These are phyloP conservation scores for Lanmaoa rubissima DNA, from an alignment of 768 basidiomycete species.

Conservation along the genomic window DNA sequence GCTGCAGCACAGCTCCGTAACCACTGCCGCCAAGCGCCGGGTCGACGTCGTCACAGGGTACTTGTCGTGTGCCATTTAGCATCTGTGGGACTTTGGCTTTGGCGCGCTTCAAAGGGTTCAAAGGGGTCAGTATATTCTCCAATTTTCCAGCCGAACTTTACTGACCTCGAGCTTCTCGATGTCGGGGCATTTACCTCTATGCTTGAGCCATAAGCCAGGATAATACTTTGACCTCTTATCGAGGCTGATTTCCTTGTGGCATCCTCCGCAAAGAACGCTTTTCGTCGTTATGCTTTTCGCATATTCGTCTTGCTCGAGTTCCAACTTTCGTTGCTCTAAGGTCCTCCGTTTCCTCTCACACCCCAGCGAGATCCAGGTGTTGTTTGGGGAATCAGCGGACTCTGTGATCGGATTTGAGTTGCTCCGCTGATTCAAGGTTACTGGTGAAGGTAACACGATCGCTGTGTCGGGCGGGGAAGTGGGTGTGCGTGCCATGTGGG, in stretches of 20 bases:
- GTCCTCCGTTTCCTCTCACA: constrained; percentile 31
- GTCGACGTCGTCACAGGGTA: not conserved
- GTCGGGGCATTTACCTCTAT: constrained; percentile 28
- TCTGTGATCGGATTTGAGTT: not conserved
- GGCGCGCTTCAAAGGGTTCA: constrained; percentile 17
- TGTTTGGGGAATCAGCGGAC: not conserved
- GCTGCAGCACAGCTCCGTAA: constrained; percentile 1
- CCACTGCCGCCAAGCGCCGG: not conserved
- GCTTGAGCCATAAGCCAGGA: constrained; percentile 36
- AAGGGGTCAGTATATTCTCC: constrained; percentile 10
- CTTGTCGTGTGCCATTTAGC: not conserved
- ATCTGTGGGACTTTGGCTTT: constrained; percentile 1
- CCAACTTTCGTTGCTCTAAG: constrained; percentile 24
- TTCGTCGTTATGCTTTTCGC: constrained; percentile 21
- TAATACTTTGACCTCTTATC: constrained; percentile 36
- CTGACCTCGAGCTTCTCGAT: constrained; percentile 29
- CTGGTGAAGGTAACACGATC: constrained; percentile 9
- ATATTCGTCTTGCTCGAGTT: constrained; percentile 32
- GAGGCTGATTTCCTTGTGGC: constrained; percentile 32
- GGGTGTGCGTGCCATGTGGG: constrained; percentile 11
- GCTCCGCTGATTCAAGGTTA: not conserved
- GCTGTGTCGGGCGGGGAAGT: constrained; percentile 11
- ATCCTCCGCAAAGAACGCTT: constrained; percentile 31
- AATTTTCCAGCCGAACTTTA: not conserved
- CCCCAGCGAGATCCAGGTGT: constrained; percentile 13